Base-by-base conservation (phyloP, 192 early-diverging fungal species). In the Coemansia guatemalensis region DNA sequence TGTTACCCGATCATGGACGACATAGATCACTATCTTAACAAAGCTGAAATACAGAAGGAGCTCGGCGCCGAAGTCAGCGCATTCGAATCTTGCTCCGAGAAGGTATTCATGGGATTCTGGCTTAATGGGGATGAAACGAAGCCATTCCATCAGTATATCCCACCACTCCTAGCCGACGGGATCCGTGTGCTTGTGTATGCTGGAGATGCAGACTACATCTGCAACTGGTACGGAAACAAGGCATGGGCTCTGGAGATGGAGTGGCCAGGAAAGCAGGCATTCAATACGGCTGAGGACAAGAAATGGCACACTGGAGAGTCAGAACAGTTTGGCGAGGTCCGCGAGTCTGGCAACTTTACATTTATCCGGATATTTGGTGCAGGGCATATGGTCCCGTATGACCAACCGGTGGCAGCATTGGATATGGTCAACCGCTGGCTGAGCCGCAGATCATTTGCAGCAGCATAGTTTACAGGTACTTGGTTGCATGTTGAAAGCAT, bases 301-400 rank as follows among this genome's bases (percentile, higher is more conserved):
- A 64, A 73, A 23, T 98, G 93, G 93, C 78, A 81, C 22, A 83
- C 75, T 41, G 85, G 83, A 6, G 78, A 72, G 18, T 58, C 65
- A 7, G 78, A 85, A 48, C 29, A 51, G 9, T 81, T 73, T 21
- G 87, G 85, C 8, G 85, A 90, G 53, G 83, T 90, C 51, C 86
- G 92, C 30, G 64, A 67, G 12, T 85, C 75, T 54, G 86, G 87
- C 32, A 76, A 74, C 14, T 83, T 98, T 41, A 86, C 93, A n/a
- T 95, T 91, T 83, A 74, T 98, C 59, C 82, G 87, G 22, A 82
- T 93, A 4, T 91, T 82, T 63, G 88, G 89, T 65, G 93, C 91
- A 47, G 93, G 96, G 2, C 92, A 93, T 58, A 93, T 93, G 92
- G 86, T 88, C 7, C 92, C 95, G 18, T 89, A 92, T 64, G 95